Evolutionary conservation across 352 stramenopile genomes (phyloP), one percentile per base, ranked within the genome.

Genomic region (Aphanomyces invadans): DNA sequence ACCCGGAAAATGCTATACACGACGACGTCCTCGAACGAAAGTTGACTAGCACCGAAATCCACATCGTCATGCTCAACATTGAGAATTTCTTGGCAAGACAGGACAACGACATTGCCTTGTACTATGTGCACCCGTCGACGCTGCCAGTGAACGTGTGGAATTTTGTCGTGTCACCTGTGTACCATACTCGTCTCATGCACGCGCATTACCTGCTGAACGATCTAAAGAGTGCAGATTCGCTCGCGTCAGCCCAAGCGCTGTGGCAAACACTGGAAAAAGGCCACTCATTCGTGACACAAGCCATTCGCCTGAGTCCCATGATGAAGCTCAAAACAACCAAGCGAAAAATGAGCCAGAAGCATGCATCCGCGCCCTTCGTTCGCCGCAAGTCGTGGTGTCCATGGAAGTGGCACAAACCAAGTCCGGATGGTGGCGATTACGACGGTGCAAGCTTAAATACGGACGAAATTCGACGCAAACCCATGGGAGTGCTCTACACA

Each of bases 111-210:
- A 28, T 57, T 3, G n/a, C 17, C 15, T 26, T 67, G 3, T 49
- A 67, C 38, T 12, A 57, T 44, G 60, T 67, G 3, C 39, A 57
- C 11, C 44, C n/a, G 17, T 49, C 28, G 11, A 67, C 60, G 33
- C 60, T 55, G 29, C 21, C 42, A 10, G 29, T 57, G 25, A 57
- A 67, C 49, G 46, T 59, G 28, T 67, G 60, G 60, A 28, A 67
- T 10, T 67, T 67, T 42, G 21, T 67, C 33, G 38, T 67, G 15
- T 25, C 29, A 19, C 60, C 60, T 7, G 60, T 67, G 3, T 42
- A 67, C n/a, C 60, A 52, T 21, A 67, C 60, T 1, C 28, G 49
- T 3, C 45, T 67, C 19, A 21, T 67, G 25, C 60, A 67, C 32
- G 39, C 29, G 4, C 38, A 67, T 4, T 67, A 28, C 29, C 3